A percentile compares a stretch with the other conserved stretches of the same genome.
Conservation (phyloP, 352 stramenopile species). For the Sclerospora graminicola region DNA sequence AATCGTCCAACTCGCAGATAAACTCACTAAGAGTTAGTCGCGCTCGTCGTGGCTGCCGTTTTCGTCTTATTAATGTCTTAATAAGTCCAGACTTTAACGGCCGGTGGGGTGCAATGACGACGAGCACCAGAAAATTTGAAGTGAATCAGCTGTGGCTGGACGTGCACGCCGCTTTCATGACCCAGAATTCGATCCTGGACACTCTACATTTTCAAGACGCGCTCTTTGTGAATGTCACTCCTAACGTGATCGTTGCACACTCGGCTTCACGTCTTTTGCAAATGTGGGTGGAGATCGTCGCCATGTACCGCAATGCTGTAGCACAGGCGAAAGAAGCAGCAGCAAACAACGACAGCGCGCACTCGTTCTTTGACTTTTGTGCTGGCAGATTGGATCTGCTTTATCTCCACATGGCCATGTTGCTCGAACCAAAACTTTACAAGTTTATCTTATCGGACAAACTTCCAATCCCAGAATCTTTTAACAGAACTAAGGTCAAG, state of each 20-base stretch:
- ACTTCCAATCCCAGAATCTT: slow-evolving; percentile 8
- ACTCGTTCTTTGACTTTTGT: slow-evolving; percentile 56
- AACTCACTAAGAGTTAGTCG: slow-evolving; percentile 8
- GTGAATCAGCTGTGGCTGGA: slow-evolving; percentile 48
- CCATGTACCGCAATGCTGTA: slow-evolving; percentile 40
- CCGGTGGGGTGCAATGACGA: slow-evolving; percentile 42
- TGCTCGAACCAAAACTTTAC: slow-evolving; percentile 39
- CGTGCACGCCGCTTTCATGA: slow-evolving; percentile 45
- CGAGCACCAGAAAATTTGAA: slow-evolving; percentile 8
- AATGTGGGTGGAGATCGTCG: slow-evolving; percentile 52
- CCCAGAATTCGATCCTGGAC: slow-evolving; percentile 34
- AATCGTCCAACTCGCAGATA: neutral
- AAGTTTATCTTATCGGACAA: slow-evolving; percentile 33
- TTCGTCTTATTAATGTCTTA: slow-evolving; percentile 61
- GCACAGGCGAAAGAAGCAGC: slow-evolving; percentile 19
- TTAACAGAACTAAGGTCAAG: slow-evolving; percentile 6
- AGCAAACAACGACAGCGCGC: slow-evolving; percentile 12
- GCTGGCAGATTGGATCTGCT: slow-evolving; percentile 44
- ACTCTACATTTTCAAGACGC: slow-evolving; percentile 50
- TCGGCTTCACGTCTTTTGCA: slow-evolving; percentile 38
- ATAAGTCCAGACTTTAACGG: slow-evolving; percentile 43
- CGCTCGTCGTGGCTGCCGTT: slow-evolving; percentile 44
- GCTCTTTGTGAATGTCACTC: slow-evolving; percentile 44
- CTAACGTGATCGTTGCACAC: slow-evolving; percentile 35
- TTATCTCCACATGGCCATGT: slow-evolving; percentile 58